Evolutionary conservation across 441 rosid species (phyloP), one percentile per base, ranked within the genome.

Genomic region (Gossypium trilobum): DNA sequence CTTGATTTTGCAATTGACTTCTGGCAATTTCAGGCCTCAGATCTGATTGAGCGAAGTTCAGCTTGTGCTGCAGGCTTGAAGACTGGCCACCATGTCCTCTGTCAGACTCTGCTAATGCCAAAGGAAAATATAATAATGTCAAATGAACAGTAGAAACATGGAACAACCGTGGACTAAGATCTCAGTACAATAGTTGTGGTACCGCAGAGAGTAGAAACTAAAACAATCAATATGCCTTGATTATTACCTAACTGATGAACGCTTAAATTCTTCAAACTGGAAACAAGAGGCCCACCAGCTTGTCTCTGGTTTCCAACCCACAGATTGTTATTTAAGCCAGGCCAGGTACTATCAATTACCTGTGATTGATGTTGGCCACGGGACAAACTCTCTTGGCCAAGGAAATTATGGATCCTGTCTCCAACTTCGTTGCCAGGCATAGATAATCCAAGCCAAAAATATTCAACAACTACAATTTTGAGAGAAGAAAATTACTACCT

Each of bases 351-450:
- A 25, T 87, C 91, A 77, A 81, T 81, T 70, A 81, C 82, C 78
- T 82, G 89, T n/a, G 87, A 78, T 29, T 79, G 84, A 67, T 82
- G 86, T 78, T 86, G 92, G 77, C 80, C 86, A 74, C 81, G 87
- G 70, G 90, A 77, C 74, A 82, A 77, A 68, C 82, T 86, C 62
- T 89, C 95, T 74, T 87, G 91, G 74, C 87, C 91, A 85, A 89
- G 87, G 82, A 91, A 84, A 85, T 89, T 87, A 81, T 86, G 92
- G 83, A 84, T 85, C 84, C 87, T 84, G 78, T 91, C 97, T 80
- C 90, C 96, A 84, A 79, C 84, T 85, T 90, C 89, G 89, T 91
- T 85, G 79, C 89, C 97, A 88, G 98, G 95, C 98, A 93, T 93
- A 84, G 92, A 87, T 86, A 78, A 83, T 72, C 65, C 80, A 71